Base-by-base conservation (phyloP, 148 eudicot genomes). In the Amaranthus cruentus region DNA sequence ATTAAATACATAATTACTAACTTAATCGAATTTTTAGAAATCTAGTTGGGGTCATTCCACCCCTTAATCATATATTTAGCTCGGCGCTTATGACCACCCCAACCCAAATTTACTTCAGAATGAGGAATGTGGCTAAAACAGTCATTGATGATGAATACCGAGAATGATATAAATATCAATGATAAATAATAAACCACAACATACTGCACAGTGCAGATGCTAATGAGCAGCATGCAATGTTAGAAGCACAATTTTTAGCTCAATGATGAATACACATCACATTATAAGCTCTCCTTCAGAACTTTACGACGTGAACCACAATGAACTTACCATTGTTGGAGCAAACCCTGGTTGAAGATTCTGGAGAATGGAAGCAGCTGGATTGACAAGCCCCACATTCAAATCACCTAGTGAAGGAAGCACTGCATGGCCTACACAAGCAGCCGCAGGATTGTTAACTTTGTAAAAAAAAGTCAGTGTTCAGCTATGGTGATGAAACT, bases 281-380 rank as follows among this genome's bases (percentile, higher is more conserved):
- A 60, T 51, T 72, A 61, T 49, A 12, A 46, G 15, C 46, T 43
- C 12, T 4, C 10, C 55, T n/a, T 38, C 47, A 58, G 7, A 56
- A 6, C 10, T 28, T 47, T 14, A 63, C 65, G 15, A 67, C 13
- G 70, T 53, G 18, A 47, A 75, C 15, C 68, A 69, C 53, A 48
- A 47, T 48, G 54, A 76, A 66, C 55, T 76, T 88, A 95, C 98
- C 85, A 82, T 71, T 54, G 91, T 77, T 72, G 86, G 93, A 71
- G 85, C 75, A 73, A 88, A 71, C 76, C 89, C 76, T 6, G 96
- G 87, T 71, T 89, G 86, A 62, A 87, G 75, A 69, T 82, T 74
- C 76, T 88, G 92, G 76, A 95, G 74, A 48, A 91, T 67, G 48
- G 97, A 82, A 55, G 91, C 84, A 68, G 96, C 81, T 58, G 95